Evolutionary conservation across 2,329 filamentous ascomycete genomes (phyloP).

Genomic region (Neofusicoccum laricinum): DNA sequence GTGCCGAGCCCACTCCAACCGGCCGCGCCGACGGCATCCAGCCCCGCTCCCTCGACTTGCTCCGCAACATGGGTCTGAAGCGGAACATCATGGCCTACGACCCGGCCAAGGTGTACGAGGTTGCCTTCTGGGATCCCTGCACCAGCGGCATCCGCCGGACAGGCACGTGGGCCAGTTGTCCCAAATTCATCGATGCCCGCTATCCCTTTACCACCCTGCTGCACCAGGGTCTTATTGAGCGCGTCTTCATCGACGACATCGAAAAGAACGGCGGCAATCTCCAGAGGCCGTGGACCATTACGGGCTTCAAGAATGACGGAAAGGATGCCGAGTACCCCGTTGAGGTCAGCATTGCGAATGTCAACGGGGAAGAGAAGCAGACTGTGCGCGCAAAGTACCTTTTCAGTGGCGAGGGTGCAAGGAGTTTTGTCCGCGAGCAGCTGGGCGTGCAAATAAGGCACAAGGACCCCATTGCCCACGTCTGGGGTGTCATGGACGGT

Average conservation of each 20-base stretch:
- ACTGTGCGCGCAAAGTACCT: slow-evolving; percentile 62
- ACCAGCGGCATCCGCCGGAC: slow-evolving; percentile 58
- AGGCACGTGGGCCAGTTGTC: slow-evolving; percentile 80
- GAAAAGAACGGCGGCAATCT: slow-evolving; percentile 56
- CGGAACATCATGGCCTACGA: slow-evolving; percentile 82
- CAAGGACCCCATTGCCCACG: slow-evolving; percentile 62
- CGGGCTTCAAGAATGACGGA: slow-evolving; percentile 59
- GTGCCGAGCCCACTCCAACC: slow-evolving; percentile 77
- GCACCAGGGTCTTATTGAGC: slow-evolving; percentile 62
- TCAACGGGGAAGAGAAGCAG: slow-evolving; percentile 69
- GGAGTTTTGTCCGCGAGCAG: slow-evolving; percentile 59
- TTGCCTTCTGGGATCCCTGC: slow-evolving; percentile 63
- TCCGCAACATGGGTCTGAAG: slow-evolving; percentile 88
- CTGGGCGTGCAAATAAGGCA: slow-evolving; percentile 65
- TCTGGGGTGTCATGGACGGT: slow-evolving; percentile 67
- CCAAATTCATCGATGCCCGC: slow-evolving; percentile 69
- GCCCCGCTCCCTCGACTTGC: slow-evolving; percentile 79
- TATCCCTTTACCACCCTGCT: slow-evolving; percentile 63
- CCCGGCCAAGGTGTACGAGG: slow-evolving; percentile 78
- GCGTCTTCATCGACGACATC: slow-evolving; percentile 61
- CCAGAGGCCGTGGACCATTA: slow-evolving; percentile 61
- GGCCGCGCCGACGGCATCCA: slow-evolving; percentile 91
- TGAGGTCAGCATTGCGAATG: slow-evolving; percentile 71
- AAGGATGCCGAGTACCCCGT: slow-evolving; percentile 71
- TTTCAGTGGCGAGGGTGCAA: slow-evolving; percentile 62